Conservation (phyloP, 352 stramenopile genomes). For the Pythium pectinolyticum region DNA sequence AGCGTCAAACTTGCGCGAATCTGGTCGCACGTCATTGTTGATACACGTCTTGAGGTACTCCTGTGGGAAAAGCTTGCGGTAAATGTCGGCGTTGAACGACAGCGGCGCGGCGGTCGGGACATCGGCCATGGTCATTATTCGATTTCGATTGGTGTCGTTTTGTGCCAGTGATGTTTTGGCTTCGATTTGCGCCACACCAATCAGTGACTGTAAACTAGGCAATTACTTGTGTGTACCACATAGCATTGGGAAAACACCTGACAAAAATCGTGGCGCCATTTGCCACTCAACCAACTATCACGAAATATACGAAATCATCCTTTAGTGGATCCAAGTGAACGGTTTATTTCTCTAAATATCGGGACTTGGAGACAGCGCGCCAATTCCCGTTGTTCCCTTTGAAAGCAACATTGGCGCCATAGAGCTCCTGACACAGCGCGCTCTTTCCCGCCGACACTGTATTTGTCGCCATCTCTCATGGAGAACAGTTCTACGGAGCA, state of each 20-base stretch:
- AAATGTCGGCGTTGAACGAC: constrained; percentile 68
- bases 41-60: constrained; percentile 73
- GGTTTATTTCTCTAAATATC: not conserved
- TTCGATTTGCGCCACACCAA: constrained; percentile 12
- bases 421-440: not conserved
- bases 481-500: not conserved
- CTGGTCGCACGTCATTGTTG: constrained; percentile 52
- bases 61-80: constrained; percentile 71
- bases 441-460: not conserved
- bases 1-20: constrained; percentile 52
- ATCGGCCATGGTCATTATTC: constrained; percentile 16
- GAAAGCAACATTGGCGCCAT: constrained; percentile 3
- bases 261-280: constrained; percentile 1
- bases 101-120: constrained; percentile 33
- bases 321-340: not conserved
- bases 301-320: not conserved
- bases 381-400: constrained; percentile 9
- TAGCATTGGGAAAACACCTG: too few species aligned
- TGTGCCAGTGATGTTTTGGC: constrained; percentile 8
- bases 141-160: constrained; percentile 4
- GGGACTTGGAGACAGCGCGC: not conserved
- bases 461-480: not conserved
- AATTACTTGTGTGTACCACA: not conserved
- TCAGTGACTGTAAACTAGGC: not conserved
- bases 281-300: not conserved